phyloP scores from a whole-genome alignment of 495 filamentous ascomycete genomes.

The Tuber magnatum region DNA sequence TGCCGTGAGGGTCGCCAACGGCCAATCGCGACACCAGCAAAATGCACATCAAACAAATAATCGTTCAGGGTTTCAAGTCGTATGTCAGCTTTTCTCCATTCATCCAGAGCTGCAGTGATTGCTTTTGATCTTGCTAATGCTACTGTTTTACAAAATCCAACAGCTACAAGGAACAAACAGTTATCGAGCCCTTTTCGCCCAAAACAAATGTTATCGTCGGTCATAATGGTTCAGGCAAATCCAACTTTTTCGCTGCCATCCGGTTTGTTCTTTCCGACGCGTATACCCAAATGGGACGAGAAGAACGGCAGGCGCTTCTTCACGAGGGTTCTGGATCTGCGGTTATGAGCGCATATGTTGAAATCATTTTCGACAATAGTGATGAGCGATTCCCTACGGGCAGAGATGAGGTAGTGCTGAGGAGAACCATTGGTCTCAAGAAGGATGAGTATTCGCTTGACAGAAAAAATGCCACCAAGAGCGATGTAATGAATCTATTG shows the following conservation, averaged over 20 bases:
- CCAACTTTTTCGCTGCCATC: conserved; percentile 99
- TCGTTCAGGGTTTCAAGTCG: conserved; percentile 99
- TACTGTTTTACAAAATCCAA: conserved; percentile 3
- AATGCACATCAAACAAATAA: conserved; percentile 99
- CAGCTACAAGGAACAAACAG: conserved; percentile 98
- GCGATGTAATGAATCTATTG: conserved; percentile 89
- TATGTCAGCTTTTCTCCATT: conserved; percentile 42
- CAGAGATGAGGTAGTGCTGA: conserved; percentile 77
- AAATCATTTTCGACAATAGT: conserved; percentile 97
- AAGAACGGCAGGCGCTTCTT: conserved; percentile 89
- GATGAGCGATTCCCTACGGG: conserved; percentile 95
- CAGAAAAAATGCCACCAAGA: conserved; percentile 88
- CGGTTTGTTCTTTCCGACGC: conserved; percentile 97
- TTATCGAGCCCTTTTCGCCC: conserved; percentile 95
- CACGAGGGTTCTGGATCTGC: conserved; percentile 96
- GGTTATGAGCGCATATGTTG: conserved; percentile 98
- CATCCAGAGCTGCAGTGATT: conserved; percentile 3
- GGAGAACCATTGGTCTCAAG: conserved; percentile 91
- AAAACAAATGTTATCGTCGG: conserved; percentile 99
- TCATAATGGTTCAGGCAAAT: conserved; percentile 98
- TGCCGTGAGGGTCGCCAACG: background rate
- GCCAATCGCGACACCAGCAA: conserved; percentile 39
- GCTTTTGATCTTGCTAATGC: background rate
- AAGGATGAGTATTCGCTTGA: conserved; percentile 98
- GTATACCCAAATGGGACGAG: conserved; percentile 90